Base-by-base conservation (phyloP, 2,329 filamentous ascomycete genomes). In the Pezizomycotina sp. region DNA sequence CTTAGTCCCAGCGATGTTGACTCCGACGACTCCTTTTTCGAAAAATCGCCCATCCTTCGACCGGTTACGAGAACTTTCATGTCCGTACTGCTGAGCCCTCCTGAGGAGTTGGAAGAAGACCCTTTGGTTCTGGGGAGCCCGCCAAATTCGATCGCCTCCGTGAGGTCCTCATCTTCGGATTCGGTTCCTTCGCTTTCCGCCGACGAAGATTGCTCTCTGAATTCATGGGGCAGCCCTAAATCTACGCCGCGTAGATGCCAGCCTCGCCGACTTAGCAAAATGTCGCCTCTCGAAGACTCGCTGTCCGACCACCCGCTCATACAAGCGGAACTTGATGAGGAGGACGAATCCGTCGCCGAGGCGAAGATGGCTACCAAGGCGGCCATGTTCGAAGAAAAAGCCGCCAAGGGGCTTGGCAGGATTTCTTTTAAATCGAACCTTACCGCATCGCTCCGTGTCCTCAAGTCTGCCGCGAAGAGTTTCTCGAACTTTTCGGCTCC, bases 341-440 rank as follows among this genome's bases (percentile, higher is more conserved):
- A 30, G 28, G 31, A 38, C 33, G 23, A 30, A 38, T 31, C 35
- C 34, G 27, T 31, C 25, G 15, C 42, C 16, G 41, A 43, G 34
- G 42, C 30, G 43, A 43, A 39, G 34, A 34, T 35, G 29, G 33
- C 31, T 14, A 48, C 31, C 38, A 42, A 38, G 36, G 33, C 47
- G 20, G 47, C 40, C 16, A 40, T 44, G 5, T 36, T 40, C 19
- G 34, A 45, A 6, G 49, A 48, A 32, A 41, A 47, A 30, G 42
- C 45, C 21, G 40, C 36, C 10, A 34, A 34, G 37, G 21, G 36
- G 35, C 12, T 39, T 46, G 12, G 42, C 27, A 44, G 47, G 24
- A 36, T 51, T 22, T 71, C 65, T 5, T 77, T 77, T 59, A 76
- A 75, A 53, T 77, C 72, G 3, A 77, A 77, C 50, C 53, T 77